Conservation (phyloP, 75 land plant species). For the Selaginella moellendorffii region DNA sequence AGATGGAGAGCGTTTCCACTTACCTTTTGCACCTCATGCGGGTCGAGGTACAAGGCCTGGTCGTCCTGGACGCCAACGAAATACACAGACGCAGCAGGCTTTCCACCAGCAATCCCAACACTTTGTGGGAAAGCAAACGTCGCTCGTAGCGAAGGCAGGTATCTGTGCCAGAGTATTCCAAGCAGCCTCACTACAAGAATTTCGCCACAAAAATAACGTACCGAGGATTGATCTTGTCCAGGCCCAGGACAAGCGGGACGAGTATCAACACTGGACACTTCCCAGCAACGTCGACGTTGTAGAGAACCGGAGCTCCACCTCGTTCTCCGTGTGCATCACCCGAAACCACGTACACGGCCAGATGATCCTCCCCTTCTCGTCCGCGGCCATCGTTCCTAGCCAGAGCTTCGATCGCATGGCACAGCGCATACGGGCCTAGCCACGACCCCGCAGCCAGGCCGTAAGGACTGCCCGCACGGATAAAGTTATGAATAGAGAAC, state of each 20-base stretch:
- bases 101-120: conserved; percentile 91
- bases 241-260: conserved; percentile 76
- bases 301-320: conserved; percentile 93
- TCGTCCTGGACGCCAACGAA: conserved; percentile 91
- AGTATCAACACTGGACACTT: conserved; percentile 53
- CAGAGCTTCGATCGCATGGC: conserved; percentile 74
- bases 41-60: conserved; percentile 88
- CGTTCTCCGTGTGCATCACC: conserved; percentile 95
- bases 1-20: background rate
- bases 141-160: conserved; percentile 41
- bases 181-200: background rate
- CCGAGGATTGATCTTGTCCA: conserved; percentile 68
- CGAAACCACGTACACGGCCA: conserved; percentile 79
- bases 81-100: conserved; percentile 91
- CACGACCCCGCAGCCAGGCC: conserved; percentile 85
- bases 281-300: conserved; percentile 50
- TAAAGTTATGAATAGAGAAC: conserved; percentile 78
- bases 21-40: conserved; percentile 84
- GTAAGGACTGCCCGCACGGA: conserved; percentile 66
- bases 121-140: conserved; percentile 93
- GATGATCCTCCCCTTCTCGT: conserved; percentile 13
- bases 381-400: conserved; percentile 31
- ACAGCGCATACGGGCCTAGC: conserved; percentile 96
- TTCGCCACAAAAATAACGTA: background rate
- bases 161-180: background rate